These are phyloP conservation scores for Xylariomycetidae sp. DNA, from an alignment of 2,329 filamentous ascomycete genomes.

Conservation along the genomic window DNA sequence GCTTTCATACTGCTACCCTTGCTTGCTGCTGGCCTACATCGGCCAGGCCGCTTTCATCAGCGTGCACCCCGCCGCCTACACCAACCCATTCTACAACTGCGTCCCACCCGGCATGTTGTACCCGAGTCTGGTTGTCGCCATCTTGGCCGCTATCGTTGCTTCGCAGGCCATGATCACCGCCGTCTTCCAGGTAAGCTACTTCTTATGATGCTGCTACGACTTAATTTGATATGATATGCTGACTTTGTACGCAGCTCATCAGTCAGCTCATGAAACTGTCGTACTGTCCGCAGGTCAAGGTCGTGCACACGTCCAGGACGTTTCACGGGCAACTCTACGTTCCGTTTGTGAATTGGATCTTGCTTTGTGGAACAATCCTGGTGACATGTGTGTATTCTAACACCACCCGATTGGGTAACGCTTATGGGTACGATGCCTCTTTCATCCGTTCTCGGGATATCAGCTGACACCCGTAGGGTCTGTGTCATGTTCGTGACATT, in stretches of 20 bases:
- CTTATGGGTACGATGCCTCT: slow-evolving; percentile 51
- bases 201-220: no score
- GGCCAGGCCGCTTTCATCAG: slow-evolving; percentile 73
- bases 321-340: slow-evolving; percentile 77
- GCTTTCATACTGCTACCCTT: slow-evolving; percentile 65
- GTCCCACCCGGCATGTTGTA: slow-evolving; percentile 65
- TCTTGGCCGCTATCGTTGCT: slow-evolving; percentile 69
- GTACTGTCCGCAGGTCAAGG: slow-evolving; percentile 73
- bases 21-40: slow-evolving; percentile 59
- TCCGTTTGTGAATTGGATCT: slow-evolving; percentile 69
- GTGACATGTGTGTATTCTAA: slow-evolving; percentile 64
- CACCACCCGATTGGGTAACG: slow-evolving; percentile 66
- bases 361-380: slow-evolving; percentile 72
- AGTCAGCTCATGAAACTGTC: slow-evolving; percentile 56
- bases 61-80: slow-evolving; percentile 49
- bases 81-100: slow-evolving; percentile 71
- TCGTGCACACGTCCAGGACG: slow-evolving; percentile 63
- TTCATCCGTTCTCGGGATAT: neutral
- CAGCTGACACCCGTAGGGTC: slow-evolving; percentile 32
- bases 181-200: slow-evolving; percentile 55
- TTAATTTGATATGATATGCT: no score
- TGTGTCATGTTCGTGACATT: slow-evolving; percentile 79
- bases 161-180: slow-evolving; percentile 76
- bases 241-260: slow-evolving; percentile 18
- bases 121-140: slow-evolving; percentile 62